Evolutionary conservation across 805 yeast genomes (phyloP).

Genomic region (Hanseniaspora mollemarum): DNA sequence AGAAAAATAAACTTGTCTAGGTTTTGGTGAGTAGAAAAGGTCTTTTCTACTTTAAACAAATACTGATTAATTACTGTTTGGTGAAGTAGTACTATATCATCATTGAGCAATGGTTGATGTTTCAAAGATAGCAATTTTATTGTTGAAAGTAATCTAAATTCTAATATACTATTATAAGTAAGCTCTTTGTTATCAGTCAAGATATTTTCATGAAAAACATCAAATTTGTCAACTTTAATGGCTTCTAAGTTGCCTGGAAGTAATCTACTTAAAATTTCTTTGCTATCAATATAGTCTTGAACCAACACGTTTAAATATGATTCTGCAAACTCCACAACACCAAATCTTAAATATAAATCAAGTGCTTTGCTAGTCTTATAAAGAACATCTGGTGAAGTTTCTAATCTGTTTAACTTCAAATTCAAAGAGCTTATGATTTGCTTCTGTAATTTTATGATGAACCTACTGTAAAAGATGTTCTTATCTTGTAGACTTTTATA

Average conservation of each 20-base stretch:
- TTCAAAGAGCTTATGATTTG: slow-evolving; percentile 11
- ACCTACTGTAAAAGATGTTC: background rate
- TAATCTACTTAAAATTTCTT: slow-evolving; percentile 1
- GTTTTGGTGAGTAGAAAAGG: background rate
- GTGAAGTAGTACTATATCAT: slow-evolving; percentile 3
- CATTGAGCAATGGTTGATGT: slow-evolving; percentile 2
- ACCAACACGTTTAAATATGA: slow-evolving; percentile 20
- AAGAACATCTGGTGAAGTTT: slow-evolving; percentile 11
- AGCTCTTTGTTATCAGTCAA: background rate
- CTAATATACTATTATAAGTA: background rate
- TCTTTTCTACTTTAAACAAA: background rate
- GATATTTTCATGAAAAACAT: background rate
- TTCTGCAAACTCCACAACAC: slow-evolving; percentile 24
- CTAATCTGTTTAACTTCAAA: background rate
- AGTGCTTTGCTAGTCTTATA: slow-evolving; percentile 6
- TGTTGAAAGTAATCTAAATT: background rate
- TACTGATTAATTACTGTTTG: background rate
- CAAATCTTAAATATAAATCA: slow-evolving; percentile 24
- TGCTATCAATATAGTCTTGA: slow-evolving; percentile 15
- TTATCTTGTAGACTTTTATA: slow-evolving; percentile 7
- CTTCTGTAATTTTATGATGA: background rate
- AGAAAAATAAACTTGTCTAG: slow-evolving; percentile 2
- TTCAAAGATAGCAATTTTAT: slow-evolving; percentile 1
- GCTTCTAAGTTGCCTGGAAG: background rate
- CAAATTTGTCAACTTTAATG: background rate